Evolutionary conservation across 345 rosid species (phyloP).

Genomic region (Salix dunnii): DNA sequence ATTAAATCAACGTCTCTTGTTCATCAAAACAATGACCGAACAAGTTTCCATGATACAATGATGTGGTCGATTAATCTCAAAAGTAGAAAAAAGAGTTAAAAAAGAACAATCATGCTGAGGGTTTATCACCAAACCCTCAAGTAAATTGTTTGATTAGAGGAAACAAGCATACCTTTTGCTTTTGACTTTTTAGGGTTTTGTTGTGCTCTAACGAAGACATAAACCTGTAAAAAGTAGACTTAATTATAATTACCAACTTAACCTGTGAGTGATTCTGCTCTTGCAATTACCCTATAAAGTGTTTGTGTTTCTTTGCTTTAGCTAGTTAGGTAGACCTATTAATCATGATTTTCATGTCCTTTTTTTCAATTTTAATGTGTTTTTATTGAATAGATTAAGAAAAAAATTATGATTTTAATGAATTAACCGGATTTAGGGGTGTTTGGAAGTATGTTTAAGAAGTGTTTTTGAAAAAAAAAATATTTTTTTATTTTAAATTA

Average conservation of each 20-base stretch:
- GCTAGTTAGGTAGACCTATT: neutral
- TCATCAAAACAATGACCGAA: constrained; percentile 3
- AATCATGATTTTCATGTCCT: neutral
- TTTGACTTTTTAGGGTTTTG: constrained; percentile 29
- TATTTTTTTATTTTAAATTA: no score
- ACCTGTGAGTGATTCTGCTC: neutral
- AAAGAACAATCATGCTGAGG: neutral
- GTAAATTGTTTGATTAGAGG: constrained; percentile 30
- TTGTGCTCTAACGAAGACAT: constrained; percentile 31
- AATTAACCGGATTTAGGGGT: no score
- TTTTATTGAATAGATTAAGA: neutral
- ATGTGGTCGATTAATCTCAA: constrained; percentile 14
- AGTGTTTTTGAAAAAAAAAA: no score
- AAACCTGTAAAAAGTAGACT: constrained; percentile 16
- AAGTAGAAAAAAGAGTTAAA: neutral
- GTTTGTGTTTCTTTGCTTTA: neutral
- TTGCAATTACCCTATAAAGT: neutral
- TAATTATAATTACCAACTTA: neutral
- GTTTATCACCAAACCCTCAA: neutral
- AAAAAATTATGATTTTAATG: no score
- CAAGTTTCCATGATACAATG: neutral
- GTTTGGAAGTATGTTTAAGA: no score
- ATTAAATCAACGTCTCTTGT: neutral
- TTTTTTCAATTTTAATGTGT: neutral
- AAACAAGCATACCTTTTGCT: constrained; percentile 27